A percentile compares a stretch with the other conserved stretches of the same genome.
These are phyloP conservation scores for Truncatella angustata DNA, from an alignment of 2,329 filamentous ascomycete genomes.

Conservation along the genomic window DNA sequence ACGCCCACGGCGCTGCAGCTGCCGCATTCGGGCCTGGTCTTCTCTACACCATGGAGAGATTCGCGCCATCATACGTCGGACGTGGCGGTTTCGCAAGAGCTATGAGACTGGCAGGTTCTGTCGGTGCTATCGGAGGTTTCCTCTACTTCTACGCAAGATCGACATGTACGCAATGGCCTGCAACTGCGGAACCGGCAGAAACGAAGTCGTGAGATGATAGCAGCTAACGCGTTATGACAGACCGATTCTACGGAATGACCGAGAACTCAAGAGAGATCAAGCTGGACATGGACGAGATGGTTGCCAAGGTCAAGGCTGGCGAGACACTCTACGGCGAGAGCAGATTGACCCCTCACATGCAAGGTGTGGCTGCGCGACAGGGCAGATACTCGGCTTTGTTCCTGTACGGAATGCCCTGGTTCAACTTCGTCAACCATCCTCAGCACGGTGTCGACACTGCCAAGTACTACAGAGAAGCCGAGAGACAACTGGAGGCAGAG, in stretches of 20 bases:
- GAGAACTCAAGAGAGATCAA: conserved; percentile 92
- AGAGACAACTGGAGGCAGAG: conserved; percentile 88
- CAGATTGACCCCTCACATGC: conserved; percentile 79
- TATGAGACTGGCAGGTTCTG: conserved; percentile 73
- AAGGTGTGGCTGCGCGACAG: conserved; percentile 89
- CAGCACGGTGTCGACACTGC: conserved; percentile 96
- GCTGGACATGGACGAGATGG: conserved; percentile 98
- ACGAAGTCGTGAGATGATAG: background rate
- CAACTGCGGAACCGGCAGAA: background rate
- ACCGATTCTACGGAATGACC: conserved; percentile 91
- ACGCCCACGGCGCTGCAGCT: conserved; percentile 65
- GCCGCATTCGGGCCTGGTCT: conserved; percentile 71
- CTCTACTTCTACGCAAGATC: conserved; percentile 84
- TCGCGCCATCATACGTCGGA: conserved; percentile 81
- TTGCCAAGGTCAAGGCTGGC: conserved; percentile 89
- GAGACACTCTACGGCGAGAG: conserved; percentile 85
- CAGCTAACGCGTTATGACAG: conserved; percentile 41
- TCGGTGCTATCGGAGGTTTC: conserved; percentile 77
- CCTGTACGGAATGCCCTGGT: conserved; percentile 85
- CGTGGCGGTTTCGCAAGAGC: conserved; percentile 78
- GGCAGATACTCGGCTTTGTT: conserved; percentile 87
- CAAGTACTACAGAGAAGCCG: conserved; percentile 96
- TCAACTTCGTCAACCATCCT: conserved; percentile 97
- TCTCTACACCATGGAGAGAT: conserved; percentile 77
- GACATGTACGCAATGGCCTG: conserved; percentile 60